phyloP scores from a whole-genome alignment of 2,329 filamentous ascomycete genomes.

The Cercospora beticola region DNA sequence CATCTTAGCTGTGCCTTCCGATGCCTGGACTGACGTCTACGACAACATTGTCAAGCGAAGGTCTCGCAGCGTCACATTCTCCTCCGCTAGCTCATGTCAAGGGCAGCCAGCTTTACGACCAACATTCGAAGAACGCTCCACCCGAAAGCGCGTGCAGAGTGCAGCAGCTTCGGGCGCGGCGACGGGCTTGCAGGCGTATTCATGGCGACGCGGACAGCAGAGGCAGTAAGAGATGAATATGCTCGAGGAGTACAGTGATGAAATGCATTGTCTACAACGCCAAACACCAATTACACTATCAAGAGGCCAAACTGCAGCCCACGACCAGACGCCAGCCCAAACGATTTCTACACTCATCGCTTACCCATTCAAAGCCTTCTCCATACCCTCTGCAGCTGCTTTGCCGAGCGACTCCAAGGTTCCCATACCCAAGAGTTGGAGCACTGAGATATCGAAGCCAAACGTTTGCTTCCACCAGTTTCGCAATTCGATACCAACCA shows the following conservation, averaged over 20 bases:
- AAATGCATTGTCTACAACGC: background rate
- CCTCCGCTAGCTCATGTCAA: too few relatives aligned
- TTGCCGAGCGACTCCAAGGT: slow-evolving; percentile 5
- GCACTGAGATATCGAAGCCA: slow-evolving; percentile 5
- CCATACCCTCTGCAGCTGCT: background rate
- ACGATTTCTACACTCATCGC: background rate
- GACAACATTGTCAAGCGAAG: too few relatives aligned
- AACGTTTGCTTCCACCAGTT: slow-evolving; percentile 9
- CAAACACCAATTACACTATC: background rate
- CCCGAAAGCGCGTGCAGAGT: too few relatives aligned
- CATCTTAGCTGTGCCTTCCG: too few relatives aligned
- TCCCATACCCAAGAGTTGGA: slow-evolving; percentile 11
- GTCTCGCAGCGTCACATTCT: too few relatives aligned
- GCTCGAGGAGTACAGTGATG: background rate
- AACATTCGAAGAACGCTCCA: too few relatives aligned
- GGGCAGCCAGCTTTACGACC: too few relatives aligned
- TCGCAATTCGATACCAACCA: background rate
- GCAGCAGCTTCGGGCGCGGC: too few relatives aligned
- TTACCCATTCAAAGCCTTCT: background rate
- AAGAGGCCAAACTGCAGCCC: background rate
- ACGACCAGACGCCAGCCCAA: background rate
- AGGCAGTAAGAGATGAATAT: background rate
- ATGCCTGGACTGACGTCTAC: too few relatives aligned
- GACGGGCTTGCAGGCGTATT: background rate
- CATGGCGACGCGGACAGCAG: background rate